phyloP scores from a whole-genome alignment of 1,284 basidiomycete species.

The Phlebopus sp. region DNA sequence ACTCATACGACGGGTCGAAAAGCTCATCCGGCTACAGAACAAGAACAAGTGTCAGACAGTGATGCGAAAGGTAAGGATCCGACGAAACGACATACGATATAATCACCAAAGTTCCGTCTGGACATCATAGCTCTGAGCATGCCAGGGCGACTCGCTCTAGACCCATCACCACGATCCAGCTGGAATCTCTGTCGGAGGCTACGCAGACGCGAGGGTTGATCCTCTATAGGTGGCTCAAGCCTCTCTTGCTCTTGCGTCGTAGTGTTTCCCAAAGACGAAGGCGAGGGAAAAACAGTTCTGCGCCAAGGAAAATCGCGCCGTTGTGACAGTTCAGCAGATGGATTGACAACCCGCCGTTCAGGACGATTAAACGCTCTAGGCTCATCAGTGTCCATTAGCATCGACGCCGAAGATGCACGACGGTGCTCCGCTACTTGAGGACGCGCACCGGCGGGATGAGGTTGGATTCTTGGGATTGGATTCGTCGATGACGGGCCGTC shows the following conservation, averaged over 20 bases:
- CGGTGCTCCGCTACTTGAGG: slow-evolving; percentile 20
- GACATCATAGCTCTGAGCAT: slow-evolving; percentile 26
- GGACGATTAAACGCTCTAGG: slow-evolving; percentile 3
- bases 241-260: slow-evolving; percentile 9
- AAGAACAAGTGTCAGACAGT: not conserved
- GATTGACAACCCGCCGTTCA: slow-evolving; percentile 15
- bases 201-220: slow-evolving; percentile 26
- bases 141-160: slow-evolving; percentile 21
- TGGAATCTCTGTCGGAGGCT: slow-evolving; percentile 27
- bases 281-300: slow-evolving; percentile 11
- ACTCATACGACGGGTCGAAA: slow-evolving; percentile 70
- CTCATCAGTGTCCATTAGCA: slow-evolving; percentile 6
- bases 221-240: slow-evolving; percentile 22
- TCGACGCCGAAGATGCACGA: slow-evolving; percentile 11
- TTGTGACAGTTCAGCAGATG: not conserved
- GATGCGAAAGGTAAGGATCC: not conserved
- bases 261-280: slow-evolving; percentile 1
- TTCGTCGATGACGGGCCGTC: slow-evolving; percentile 2
- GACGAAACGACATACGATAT: slow-evolving; percentile 44
- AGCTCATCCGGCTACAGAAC: slow-evolving; percentile 61
- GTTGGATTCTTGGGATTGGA: slow-evolving; percentile 19
- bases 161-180: slow-evolving; percentile 19
- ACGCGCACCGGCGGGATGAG: slow-evolving; percentile 25
- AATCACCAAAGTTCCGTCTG: slow-evolving; percentile 51
- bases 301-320: slow-evolving; percentile 26